Percentiles rank a stretch among this genome's conserved stretches.
These are phyloP conservation scores for Parachaetomium inaequale DNA, from an alignment of 495 filamentous ascomycete species.

Conservation along the genomic window DNA sequence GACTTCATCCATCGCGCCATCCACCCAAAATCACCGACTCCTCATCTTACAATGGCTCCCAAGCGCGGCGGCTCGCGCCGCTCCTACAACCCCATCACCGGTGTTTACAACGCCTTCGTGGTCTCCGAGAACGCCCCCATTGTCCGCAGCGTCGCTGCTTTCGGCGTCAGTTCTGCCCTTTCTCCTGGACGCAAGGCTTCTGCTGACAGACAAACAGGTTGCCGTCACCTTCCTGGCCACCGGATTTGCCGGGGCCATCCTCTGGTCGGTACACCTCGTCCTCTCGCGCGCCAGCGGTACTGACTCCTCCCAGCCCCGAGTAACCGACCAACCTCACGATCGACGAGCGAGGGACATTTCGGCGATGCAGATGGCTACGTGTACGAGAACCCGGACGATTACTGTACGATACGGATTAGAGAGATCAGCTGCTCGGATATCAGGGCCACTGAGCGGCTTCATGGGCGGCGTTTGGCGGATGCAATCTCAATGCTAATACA, in stretches of 20 bases:
- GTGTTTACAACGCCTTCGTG: slow-evolving; percentile 37
- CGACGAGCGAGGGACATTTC: not conserved
- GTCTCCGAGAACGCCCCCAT: slow-evolving; percentile 68
- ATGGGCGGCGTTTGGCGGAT: slow-evolving; percentile 26
- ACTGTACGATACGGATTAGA: slow-evolving; percentile 26
- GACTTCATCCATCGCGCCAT: not conserved
- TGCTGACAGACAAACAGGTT: slow-evolving; percentile 45
- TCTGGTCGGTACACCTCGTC: slow-evolving; percentile 20
- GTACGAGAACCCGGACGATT: not conserved
- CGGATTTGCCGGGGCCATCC: slow-evolving; percentile 58
- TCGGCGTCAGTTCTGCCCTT: slow-evolving; percentile 56
- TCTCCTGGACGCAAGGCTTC: not conserved
- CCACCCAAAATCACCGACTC: not conserved
- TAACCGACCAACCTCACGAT: slow-evolving; percentile 2
- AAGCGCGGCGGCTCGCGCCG: slow-evolving; percentile 30
- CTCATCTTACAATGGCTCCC: slow-evolving; percentile 38
- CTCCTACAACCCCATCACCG: slow-evolving; percentile 24
- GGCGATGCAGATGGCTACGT: not conserved
- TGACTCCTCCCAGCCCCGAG: slow-evolving; percentile 10
- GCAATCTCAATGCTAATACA: slow-evolving; percentile 19
- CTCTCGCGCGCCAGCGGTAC: slow-evolving; percentile 9
- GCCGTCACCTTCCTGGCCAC: slow-evolving; percentile 71
- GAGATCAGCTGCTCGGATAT: slow-evolving; percentile 4
- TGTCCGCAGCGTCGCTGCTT: slow-evolving; percentile 67
- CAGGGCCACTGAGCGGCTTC: not conserved